phyloP scores from a whole-genome alignment of 768 basidiomycete genomes.

The Leccinum sublutescens region DNA sequence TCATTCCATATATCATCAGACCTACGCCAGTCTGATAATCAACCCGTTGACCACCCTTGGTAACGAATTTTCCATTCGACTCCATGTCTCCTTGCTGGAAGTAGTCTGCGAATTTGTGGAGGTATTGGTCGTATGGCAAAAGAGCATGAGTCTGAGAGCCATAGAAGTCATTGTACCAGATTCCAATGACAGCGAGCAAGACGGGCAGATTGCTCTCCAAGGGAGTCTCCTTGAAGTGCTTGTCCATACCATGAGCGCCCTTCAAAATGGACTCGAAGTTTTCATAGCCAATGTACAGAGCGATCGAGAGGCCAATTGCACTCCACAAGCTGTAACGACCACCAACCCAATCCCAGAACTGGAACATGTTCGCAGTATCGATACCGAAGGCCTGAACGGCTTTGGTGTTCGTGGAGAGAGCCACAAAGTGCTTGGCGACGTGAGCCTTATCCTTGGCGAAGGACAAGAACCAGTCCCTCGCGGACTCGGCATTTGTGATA shows the following conservation, averaged over 20 bases:
- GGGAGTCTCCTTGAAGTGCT: slow-evolving; percentile 88
- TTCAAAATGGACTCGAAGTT: slow-evolving; percentile 88
- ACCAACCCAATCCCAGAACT: slow-evolving; percentile 99
- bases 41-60: slow-evolving; percentile 90
- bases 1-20: slow-evolving; percentile 1
- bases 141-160: slow-evolving; percentile 93
- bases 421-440: slow-evolving; percentile 98
- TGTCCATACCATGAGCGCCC: slow-evolving; percentile 97
- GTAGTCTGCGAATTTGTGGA: slow-evolving; percentile 99
- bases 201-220: slow-evolving; percentile 92
- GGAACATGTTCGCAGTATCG: slow-evolving; percentile 91
- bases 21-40: slow-evolving; percentile 95
- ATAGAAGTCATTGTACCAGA: slow-evolving; percentile 99
- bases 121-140: slow-evolving; percentile 97
- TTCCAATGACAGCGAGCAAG: slow-evolving; percentile 80
- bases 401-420: slow-evolving; percentile 93
- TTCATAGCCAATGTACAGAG: slow-evolving; percentile 88
- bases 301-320: slow-evolving; percentile 95
- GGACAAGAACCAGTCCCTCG: slow-evolving; percentile 90
- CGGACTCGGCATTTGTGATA: slow-evolving; percentile 96
- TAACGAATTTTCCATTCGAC: slow-evolving; percentile 96
- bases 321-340: slow-evolving; percentile 98
- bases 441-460: slow-evolving; percentile 83
- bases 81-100: slow-evolving; percentile 99
- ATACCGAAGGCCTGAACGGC: slow-evolving; percentile 95